A percentile compares a stretch with the other conserved stretches of the same genome.
These are phyloP conservation scores for Deuterostichococcus epilithicus DNA, from an alignment of 139 green algal species.

Conservation along the genomic window DNA sequence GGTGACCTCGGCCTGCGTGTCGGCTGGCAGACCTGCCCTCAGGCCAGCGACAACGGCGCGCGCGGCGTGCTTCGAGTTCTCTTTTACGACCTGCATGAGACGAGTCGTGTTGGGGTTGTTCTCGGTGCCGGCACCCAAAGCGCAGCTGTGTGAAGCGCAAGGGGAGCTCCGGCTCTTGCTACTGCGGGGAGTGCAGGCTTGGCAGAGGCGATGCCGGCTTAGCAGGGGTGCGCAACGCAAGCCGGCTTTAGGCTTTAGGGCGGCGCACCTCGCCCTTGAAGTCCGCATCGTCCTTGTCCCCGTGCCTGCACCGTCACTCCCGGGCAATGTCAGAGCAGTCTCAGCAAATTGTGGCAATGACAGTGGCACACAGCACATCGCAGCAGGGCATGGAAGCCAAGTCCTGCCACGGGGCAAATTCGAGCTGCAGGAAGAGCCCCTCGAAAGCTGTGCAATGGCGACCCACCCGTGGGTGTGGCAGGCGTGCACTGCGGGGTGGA, in stretches of 20 bases:
- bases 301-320: neutral
- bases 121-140: neutral
- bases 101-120: neutral
- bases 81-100: neutral
- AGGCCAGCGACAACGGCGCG: neutral
- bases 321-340: neutral
- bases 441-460: neutral
- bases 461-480: neutral
- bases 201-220: neutral
- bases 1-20: neutral
- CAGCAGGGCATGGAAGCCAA: too few relatives aligned
- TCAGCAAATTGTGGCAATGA: neutral
- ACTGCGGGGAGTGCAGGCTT: neutral
- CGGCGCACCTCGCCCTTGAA: neutral
- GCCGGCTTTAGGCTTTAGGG: too few relatives aligned
- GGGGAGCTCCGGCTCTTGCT: neutral
- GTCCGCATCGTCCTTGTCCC: neutral
- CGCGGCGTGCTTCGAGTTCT: neutral
- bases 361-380: too few relatives aligned
- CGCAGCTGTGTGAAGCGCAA: neutral
- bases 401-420: too few relatives aligned
- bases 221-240: too few relatives aligned
- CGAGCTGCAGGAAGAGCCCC: neutral
- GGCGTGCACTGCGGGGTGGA: constrained; percentile 1
- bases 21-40: neutral